Evolutionary conservation across 163 green algal species (phyloP).

Genomic region (Chlorella variabilis): DNA sequence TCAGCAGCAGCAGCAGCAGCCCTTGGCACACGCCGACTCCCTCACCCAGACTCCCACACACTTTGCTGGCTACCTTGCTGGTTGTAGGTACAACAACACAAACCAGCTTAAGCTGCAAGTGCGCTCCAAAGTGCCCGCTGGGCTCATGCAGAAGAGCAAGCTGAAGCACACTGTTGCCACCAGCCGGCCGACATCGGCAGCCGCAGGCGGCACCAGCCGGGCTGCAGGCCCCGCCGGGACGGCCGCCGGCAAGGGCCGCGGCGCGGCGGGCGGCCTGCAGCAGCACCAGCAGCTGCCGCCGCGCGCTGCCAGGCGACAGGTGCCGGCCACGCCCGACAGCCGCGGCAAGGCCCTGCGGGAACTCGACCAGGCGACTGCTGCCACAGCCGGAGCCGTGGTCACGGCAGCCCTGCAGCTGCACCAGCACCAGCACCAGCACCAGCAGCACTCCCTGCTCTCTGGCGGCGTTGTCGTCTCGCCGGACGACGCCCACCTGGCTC

Average conservation of each 20-base stretch:
- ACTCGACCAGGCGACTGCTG: too few species aligned
- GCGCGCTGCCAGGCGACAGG: not conserved
- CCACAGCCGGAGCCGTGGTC: too few species aligned
- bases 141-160: slow-evolving; percentile 17
- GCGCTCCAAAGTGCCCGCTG: not conserved
- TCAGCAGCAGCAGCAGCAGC: too few species aligned
- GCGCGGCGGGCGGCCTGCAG: not conserved
- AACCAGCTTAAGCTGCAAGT: slow-evolving; percentile 23
- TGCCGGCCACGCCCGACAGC: slow-evolving; percentile 21
- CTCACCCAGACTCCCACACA: too few species aligned
- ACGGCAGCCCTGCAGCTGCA: not conserved
- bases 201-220: not conserved
- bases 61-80: not conserved
- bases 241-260: not conserved
- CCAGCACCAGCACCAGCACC: not conserved
- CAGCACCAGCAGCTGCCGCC: not conserved
- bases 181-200: not conserved
- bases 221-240: too few species aligned
- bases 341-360: slow-evolving; percentile 19
- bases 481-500: not conserved
- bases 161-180: slow-evolving; percentile 12
- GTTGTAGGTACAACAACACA: slow-evolving; percentile 16
- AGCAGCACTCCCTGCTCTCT: slow-evolving; percentile 8
- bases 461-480: not conserved
- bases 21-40: too few species aligned